Evolutionary conservation across 305 asterid species (phyloP).

Genomic region (Fraxinus xanthoxyloides): DNA sequence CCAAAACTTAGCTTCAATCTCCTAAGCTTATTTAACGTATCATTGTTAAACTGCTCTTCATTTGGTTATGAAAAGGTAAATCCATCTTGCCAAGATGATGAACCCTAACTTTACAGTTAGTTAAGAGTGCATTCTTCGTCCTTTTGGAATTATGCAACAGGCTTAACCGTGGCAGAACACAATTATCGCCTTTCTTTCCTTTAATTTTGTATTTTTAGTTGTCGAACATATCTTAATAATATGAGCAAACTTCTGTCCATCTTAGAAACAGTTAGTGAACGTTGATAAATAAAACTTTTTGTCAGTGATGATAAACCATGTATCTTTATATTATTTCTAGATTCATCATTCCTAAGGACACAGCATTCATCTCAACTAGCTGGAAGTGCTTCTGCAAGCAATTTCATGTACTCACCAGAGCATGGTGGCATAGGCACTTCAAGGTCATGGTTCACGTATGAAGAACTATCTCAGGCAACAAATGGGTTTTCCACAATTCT

Average conservation of each 20-base stretch:
- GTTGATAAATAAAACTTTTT: not conserved
- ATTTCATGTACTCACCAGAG: constrained; percentile 53
- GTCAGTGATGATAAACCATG: not conserved
- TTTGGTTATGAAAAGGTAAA: not conserved
- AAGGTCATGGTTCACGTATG: constrained; percentile 72
- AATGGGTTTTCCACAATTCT: constrained; percentile 53
- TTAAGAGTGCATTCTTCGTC: not conserved
- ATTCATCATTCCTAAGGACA: constrained; percentile 60
- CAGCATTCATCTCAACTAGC: constrained; percentile 52
- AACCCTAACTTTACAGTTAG: not conserved
- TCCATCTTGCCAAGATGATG: constrained; percentile 3
- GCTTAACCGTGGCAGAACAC: not conserved
- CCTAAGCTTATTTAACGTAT: not conserved
- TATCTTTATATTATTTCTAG: constrained; percentile 34
- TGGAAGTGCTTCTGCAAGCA: constrained; percentile 54
- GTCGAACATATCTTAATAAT: not conserved
- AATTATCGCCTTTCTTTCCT: not conserved
- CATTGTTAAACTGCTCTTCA: not conserved
- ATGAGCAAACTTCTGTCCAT: not conserved
- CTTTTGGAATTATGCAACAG: not conserved
- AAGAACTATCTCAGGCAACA: constrained; percentile 68
- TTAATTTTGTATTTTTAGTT: not conserved
- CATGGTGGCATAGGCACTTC: constrained; percentile 62
- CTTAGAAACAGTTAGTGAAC: not conserved
- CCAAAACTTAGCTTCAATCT: not conserved